Conservation (phyloP, 148 eudicot genomes). For the Nepenthes mirabilis region DNA sequence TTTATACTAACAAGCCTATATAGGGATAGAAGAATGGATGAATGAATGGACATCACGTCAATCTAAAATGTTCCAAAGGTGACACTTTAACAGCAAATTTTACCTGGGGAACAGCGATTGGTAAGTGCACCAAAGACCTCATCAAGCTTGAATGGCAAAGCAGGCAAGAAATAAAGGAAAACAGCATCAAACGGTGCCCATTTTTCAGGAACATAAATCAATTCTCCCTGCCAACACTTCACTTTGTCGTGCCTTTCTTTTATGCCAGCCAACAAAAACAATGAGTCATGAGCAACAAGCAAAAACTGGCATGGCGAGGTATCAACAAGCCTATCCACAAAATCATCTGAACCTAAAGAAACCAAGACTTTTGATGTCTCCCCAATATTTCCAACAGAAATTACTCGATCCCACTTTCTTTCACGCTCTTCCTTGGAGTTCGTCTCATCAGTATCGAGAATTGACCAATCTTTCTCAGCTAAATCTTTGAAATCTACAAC, state of each 20-base stretch:
- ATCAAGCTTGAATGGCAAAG: constrained; percentile 57
- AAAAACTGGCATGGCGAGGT: constrained; percentile 42
- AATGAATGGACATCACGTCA: not conserved
- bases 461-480: constrained; percentile 86
- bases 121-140: constrained; percentile 53
- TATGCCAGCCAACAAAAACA: constrained; percentile 55
- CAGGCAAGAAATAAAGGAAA: constrained; percentile 72
- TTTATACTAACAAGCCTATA: not conserved
- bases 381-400: constrained; percentile 47
- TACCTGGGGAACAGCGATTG: constrained; percentile 68
- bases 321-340: constrained; percentile 54
- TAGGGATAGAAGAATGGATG: not conserved
- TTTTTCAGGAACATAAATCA: constrained; percentile 57
- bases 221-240: constrained; percentile 89
- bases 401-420: constrained; percentile 34
- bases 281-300: constrained; percentile 75
- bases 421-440: constrained; percentile 34
- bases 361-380: constrained; percentile 61
- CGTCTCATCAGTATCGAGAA: constrained; percentile 46
- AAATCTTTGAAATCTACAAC: constrained; percentile 54
- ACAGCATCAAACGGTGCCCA: constrained; percentile 89
- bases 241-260: constrained; percentile 72
- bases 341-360: constrained; percentile 66
- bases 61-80: not conserved
- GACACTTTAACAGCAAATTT: not conserved